phyloP scores from a whole-genome alignment of 495 filamentous ascomycete species.

The Aspergillus affinis region DNA sequence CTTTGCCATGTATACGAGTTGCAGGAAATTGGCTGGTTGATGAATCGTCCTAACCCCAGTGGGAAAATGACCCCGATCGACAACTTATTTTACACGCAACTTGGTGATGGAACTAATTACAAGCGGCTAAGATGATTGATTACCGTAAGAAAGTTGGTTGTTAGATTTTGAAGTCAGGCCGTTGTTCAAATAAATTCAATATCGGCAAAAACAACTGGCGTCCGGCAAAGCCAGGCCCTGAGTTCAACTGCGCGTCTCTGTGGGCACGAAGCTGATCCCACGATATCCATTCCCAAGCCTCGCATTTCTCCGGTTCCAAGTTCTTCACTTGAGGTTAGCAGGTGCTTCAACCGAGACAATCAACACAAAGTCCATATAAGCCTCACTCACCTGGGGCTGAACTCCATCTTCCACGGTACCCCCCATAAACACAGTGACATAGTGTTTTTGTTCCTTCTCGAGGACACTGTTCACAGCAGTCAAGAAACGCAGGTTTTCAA shows the following conservation, averaged over 20 bases:
- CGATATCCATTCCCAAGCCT: slow-evolving; percentile 59
- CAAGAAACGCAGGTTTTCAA: slow-evolving; percentile 47
- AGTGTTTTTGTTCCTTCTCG: slow-evolving; percentile 53
- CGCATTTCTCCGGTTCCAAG: slow-evolving; percentile 66
- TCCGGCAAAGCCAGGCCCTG: neutral
- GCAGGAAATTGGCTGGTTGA: too few species aligned
- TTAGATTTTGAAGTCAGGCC: slow-evolving; percentile 24
- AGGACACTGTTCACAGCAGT: slow-evolving; percentile 63
- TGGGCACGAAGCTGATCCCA: slow-evolving; percentile 41
- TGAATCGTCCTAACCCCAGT: too few species aligned
- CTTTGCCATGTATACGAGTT: too few species aligned
- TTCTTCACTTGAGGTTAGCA: slow-evolving; percentile 19
- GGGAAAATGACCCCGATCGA: too few species aligned
- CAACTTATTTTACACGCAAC: too few species aligned
- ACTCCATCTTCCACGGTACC: slow-evolving; percentile 40
- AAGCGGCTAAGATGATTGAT: too few species aligned
- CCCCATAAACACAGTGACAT: slow-evolving; percentile 63
- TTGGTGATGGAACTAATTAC: too few species aligned
- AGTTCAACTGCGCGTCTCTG: slow-evolving; percentile 15
- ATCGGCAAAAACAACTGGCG: slow-evolving; percentile 56
- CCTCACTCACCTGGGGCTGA: slow-evolving; percentile 51
- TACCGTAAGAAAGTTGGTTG: too few species aligned
- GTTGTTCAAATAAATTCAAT: slow-evolving; percentile 49
- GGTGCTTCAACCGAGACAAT: slow-evolving; percentile 28
- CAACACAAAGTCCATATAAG: too few species aligned